Evolutionary conservation across 192 early-diverging fungal species (phyloP), one percentile per base, ranked within the genome.

Genomic region (Coemansia sp.): DNA sequence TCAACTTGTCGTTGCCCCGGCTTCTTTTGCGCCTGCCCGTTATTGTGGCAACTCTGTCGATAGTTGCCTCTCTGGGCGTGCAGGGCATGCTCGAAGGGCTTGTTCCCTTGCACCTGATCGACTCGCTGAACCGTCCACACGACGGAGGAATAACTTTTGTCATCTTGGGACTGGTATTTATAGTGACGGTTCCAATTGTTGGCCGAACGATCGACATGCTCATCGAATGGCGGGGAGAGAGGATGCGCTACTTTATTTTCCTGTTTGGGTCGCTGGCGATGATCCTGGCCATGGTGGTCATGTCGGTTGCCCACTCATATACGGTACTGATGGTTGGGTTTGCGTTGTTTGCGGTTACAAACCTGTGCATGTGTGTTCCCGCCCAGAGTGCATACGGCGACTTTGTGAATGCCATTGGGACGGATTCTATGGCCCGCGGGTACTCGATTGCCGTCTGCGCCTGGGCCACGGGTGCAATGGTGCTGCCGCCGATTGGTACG

Each of bases 341-440:
- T n/a, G 41, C 54, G n/a, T 12, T 67, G 0, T 51, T 60, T 30
- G 64, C 64, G 1, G 32, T 56, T 4, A 16, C 47, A 7, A 45
- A 51, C 25, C 10, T 60, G 23, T 67, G 56, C 42, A 45, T 60
- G 52, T 55, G 44, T 35, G 42, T 67, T 35, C 64, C 64, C 0
- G 45, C 55, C 1, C 56, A 67, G 19, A 67, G 64, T 38, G 64
- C 64, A 0, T 67, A 55, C 20, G 64, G 64, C 11, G 64, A 67
- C 18, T 45, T 60, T 45, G 47, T 67, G 3, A 67, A 67, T 36
- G 47, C 36, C n/a, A 37, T 26, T 10, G 32, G 41, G n/a, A n/a
- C 35, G 2, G 34, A 60, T 16, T 50, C 52, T 13, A 67, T 67
- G 64, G 64, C 57, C 3, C 56, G 42, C 9, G 47, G 56, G 10